Percentiles rank a stretch among this genome's conserved stretches.
Conservation (phyloP, 768 basidiomycete species). For the Mycena haematopus region DNA sequence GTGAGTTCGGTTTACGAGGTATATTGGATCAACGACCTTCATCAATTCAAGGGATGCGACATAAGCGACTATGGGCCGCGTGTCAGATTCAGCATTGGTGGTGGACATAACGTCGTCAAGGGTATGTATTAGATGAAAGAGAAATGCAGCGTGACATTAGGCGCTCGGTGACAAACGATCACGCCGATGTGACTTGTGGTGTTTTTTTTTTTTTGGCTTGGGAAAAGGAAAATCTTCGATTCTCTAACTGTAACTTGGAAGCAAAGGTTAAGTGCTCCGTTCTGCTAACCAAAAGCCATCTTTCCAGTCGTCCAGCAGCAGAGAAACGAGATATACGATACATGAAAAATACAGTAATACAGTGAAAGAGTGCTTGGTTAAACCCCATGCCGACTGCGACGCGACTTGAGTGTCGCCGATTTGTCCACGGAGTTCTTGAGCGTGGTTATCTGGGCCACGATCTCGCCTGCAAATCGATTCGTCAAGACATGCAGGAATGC, state of each 20-base stretch:
- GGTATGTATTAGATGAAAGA: too few relatives aligned
- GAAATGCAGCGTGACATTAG: not conserved
- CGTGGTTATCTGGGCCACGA: conserved; percentile 73
- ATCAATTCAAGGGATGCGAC: conserved; percentile 28
- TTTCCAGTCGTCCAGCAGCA: not conserved
- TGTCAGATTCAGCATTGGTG: conserved; percentile 10
- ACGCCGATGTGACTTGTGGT: not conserved
- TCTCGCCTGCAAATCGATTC: conserved; percentile 58
- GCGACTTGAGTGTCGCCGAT: conserved; percentile 69
- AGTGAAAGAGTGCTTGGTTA: conserved; percentile 44
- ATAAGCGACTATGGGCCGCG: conserved; percentile 16
- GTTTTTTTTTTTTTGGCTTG: not conserved
- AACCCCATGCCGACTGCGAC: conserved; percentile 65
- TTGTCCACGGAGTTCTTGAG: conserved; percentile 64
- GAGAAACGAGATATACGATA: not conserved
- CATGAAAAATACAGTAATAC: not conserved
- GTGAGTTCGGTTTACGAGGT: too few relatives aligned
- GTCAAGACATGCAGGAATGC: too few relatives aligned
- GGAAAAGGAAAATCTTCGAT: too few relatives aligned
- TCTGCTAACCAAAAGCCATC: too few relatives aligned
- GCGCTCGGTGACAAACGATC: not conserved
- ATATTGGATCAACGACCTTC: conserved; percentile 1
- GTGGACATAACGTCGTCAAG: not conserved
- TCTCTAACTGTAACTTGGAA: too few relatives aligned
- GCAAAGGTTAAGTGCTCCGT: too few relatives aligned